These are phyloP conservation scores for Wickerhamomyces sp. DNA, from an alignment of 1,139 yeast species.

Conservation along the genomic window DNA sequence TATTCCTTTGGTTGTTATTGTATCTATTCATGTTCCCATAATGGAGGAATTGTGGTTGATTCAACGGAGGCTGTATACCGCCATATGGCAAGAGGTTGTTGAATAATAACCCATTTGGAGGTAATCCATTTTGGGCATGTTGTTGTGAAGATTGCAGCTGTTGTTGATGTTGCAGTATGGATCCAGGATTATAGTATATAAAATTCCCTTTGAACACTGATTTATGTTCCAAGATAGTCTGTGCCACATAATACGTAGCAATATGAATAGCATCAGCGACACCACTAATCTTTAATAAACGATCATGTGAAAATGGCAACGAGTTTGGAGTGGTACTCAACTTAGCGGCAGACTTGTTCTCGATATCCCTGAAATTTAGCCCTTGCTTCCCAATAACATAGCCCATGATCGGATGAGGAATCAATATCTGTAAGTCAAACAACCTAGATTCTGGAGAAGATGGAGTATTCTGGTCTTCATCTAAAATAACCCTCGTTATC, in stretches of 20 bases:
- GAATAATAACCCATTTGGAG: constrained; percentile 9
- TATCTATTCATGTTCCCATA: constrained; percentile 4
- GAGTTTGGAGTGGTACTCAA: constrained; percentile 73
- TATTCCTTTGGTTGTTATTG: background rate
- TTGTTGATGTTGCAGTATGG: background rate
- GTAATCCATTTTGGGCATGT: constrained; percentile 10
- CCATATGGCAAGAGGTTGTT: constrained; percentile 5
- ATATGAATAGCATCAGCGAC: constrained; percentile 86
- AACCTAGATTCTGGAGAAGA: constrained; percentile 51
- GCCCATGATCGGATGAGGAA: constrained; percentile 83
- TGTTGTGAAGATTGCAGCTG: constrained; percentile 10
- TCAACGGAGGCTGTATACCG: constrained; percentile 8
- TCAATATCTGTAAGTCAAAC: constrained; percentile 54
- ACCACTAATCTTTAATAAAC: constrained; percentile 68
- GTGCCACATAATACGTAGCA: constrained; percentile 71
- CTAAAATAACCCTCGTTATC: constrained; percentile 59
- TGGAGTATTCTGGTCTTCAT: constrained; percentile 64
- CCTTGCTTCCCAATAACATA: constrained; percentile 81
- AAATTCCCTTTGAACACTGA: constrained; percentile 48
- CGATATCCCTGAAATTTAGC: constrained; percentile 71
- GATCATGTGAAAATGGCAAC: constrained; percentile 76
- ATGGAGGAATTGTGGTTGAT: constrained; percentile 9
- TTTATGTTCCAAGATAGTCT: constrained; percentile 58
- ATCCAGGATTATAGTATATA: constrained; percentile 57
- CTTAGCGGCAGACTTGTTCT: constrained; percentile 76